Evolutionary conservation across 2,329 filamentous ascomycete genomes (phyloP).

Genomic region (Pleurostoma richardsiae): DNA sequence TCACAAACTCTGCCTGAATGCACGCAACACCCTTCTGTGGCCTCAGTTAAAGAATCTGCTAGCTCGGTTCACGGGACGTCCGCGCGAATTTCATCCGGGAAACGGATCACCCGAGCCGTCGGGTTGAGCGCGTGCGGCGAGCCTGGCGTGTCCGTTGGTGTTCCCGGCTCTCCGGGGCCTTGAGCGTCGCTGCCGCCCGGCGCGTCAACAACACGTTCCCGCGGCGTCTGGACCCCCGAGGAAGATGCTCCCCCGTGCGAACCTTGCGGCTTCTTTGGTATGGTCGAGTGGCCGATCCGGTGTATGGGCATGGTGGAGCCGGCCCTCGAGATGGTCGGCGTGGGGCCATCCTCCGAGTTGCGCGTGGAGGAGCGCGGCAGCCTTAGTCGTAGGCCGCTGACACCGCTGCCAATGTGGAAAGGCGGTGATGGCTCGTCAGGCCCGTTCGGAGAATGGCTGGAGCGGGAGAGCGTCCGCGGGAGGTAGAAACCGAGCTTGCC

Average conservation of each 20-base stretch:
- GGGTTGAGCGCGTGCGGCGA: conserved; percentile 7
- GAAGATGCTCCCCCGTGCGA: neutral
- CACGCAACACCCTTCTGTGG: no score
- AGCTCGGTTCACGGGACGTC: conserved; percentile 9
- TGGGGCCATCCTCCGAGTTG: conserved; percentile 4
- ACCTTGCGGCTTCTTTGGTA: conserved; percentile 10
- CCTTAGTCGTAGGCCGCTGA: conserved; percentile 16
- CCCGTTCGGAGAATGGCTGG: conserved; percentile 15
- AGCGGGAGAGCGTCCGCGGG: conserved; percentile 56
- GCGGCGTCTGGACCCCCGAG: neutral
- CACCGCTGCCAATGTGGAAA: conserved; percentile 22
- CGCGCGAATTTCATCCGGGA: conserved; percentile 30
- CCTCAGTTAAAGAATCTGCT: no score
- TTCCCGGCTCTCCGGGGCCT: neutral
- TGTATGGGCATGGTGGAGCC: conserved; percentile 23
- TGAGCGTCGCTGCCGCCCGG: conserved; percentile 1
- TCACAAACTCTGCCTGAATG: no score
- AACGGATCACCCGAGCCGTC: conserved; percentile 33
- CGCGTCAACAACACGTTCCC: neutral
- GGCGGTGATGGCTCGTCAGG: conserved; percentile 12
- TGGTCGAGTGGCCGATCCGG: conserved; percentile 34
- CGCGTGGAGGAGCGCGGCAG: conserved; percentile 8
- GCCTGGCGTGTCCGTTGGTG: neutral
- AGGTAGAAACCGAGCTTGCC: conserved; percentile 61
- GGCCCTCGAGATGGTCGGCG: conserved; percentile 10